Base-by-base conservation (phyloP, 257 asterid species). In the Thymus quinquecostatus region DNA sequence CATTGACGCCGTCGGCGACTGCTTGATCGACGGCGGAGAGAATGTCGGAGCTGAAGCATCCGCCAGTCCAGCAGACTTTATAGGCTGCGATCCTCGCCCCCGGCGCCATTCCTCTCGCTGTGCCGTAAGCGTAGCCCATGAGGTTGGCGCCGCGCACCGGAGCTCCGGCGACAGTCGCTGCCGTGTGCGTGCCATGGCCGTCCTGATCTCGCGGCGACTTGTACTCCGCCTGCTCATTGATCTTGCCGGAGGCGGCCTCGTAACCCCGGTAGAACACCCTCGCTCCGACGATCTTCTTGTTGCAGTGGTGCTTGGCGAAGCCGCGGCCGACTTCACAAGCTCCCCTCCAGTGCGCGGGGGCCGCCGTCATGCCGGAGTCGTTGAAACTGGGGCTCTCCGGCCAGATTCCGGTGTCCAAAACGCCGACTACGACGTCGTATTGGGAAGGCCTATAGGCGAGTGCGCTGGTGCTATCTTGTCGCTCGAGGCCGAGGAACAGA, bases 111-210 rank as follows among this genome's bases (percentile, higher is more conserved):
- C 99, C 98, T 13, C 88, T 38, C 0, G 97, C 98, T 0, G 92
- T 91, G 0, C 99, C 99, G n/a, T 63, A 72, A 7, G 97, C 99
- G 8, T 95, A 95, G 0, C 97, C 99, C 59, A 89, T 62, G 14
- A 94, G 90, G 55, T 85, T 89, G 0, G 99, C 97, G 0, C 96
- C 96, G 0, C 28, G 78, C 1, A 88, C 92, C 0, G 91, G 86
- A 1, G 89, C 57, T 0, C 98, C 99, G 0, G 87, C 97, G 3
- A 82, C 97, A 0, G 98, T 91, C 3, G 95, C 96, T 0, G 97
- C 97, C 1, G 98, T 94, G 66, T 94, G 98, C 0, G 98, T 91
- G 2, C 99, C 99, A 54, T 94, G 99, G 13, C 99, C 99, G 48
- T 94, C 99, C 54, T 91, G 93, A 74, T 94, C 99, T 14, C 99